These are phyloP conservation scores for Penicillium canescens DNA, from an alignment of 495 filamentous ascomycete species.

Conservation along the genomic window DNA sequence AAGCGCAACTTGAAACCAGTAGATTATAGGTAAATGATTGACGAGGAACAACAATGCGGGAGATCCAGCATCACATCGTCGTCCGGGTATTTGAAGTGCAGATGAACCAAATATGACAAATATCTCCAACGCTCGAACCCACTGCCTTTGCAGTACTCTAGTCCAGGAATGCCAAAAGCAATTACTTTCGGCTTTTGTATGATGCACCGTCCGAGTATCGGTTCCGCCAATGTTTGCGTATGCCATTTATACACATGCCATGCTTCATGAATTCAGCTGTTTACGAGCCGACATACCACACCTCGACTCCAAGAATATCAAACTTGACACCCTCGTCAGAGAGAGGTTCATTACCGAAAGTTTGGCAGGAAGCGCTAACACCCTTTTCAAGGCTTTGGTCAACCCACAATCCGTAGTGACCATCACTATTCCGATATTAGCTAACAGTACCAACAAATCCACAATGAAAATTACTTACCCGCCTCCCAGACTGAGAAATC, in stretches of 20 bases:
- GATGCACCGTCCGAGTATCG: background rate
- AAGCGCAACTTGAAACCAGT: too few relatives aligned
- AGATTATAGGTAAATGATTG: too few relatives aligned
- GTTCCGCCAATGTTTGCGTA: background rate
- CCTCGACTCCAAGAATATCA: conserved; percentile 85
- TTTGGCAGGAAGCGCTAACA: conserved; percentile 76
- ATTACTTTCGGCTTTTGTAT: background rate
- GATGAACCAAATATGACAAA: conserved; percentile 1
- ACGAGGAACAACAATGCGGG: background rate
- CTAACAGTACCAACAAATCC: background rate
- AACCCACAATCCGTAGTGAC: conserved; percentile 90
- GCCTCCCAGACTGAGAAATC: conserved; percentile 83
- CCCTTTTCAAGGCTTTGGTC: conserved; percentile 86
- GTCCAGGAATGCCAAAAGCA: background rate
- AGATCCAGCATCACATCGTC: conserved; percentile 3
- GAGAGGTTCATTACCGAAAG: conserved; percentile 94
- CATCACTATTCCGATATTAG: conserved; percentile 57
- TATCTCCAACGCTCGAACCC: background rate
- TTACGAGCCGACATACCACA: conserved; percentile 74
- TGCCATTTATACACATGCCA: conserved; percentile 3
- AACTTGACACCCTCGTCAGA: conserved; percentile 94
- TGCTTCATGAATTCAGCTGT: background rate
- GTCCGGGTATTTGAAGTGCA: conserved; percentile 21
- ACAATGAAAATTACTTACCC: conserved; percentile 50
- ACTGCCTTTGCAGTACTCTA: background rate